Base-by-base conservation (phyloP, 495 filamentous ascomycete species). In the Aspergillus hancockii region DNA sequence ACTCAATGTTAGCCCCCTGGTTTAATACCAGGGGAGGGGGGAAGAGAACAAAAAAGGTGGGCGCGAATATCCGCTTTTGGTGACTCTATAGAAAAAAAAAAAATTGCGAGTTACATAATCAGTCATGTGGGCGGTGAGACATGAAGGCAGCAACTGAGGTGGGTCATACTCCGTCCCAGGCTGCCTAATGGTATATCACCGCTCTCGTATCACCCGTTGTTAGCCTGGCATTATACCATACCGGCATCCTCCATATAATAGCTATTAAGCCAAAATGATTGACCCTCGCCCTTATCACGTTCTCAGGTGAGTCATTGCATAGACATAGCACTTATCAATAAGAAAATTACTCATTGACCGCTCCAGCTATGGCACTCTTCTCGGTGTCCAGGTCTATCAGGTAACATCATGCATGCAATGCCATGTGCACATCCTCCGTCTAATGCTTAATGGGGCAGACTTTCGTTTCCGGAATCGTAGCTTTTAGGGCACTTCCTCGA, bases 381-480 rank as follows among this genome's bases (percentile, higher is more conserved):
- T 94, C 18, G 91, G 91, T 41, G 85, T 87, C 23, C 83, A 90
- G 63, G 78, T 93, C 74, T 94, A 86, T 75, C 90, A 94, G 72
- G 87, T 90, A 74, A 71, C 14, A 68, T 53, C 22, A 41, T 43
- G n/a, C 9, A 55, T 53, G 25, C 19, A 38, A 55, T 7, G 22
- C 14, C 9, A 30, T 7, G 3, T 28, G 28, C 8, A 18, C 30
- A 25, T 47, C 19, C 36, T 34, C 31, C 8, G 19, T 32, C 45
- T 38, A 21, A 23, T 23, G 21, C 21, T 41, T 21, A 41, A 23
- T 13, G 19, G 1, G 3, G 12, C 62, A 91, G 85, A 89, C 90
- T 59, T 97, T 97, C 73, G 77, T 97, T 57, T 84, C 81, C 55
- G 91, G 90, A 31, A 79, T 89, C 30, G 71, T 92, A 46, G 85